Conservation (phyloP, 148 eudicot species). For the Dianthus caryophyllus region DNA sequence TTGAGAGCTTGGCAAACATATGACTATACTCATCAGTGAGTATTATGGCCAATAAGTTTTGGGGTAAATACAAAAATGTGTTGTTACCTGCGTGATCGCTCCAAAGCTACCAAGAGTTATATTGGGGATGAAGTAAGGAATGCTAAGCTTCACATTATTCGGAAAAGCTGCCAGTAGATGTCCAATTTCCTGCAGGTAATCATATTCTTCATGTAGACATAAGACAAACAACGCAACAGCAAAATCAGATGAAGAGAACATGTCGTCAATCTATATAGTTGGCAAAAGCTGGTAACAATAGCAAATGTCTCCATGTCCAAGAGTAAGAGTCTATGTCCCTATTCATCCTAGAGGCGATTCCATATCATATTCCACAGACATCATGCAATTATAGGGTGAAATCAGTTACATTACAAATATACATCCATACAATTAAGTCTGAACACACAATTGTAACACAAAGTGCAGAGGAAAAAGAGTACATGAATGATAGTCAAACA, state of each 20-base stretch:
- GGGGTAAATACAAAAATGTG: not conserved
- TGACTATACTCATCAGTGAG: not conserved
- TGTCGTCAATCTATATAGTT: too few species aligned
- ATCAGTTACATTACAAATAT: not conserved
- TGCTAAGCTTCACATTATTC: slow-evolving; percentile 84
- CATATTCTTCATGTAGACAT: slow-evolving; percentile 30
- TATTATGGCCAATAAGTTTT: not conserved
- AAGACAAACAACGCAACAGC: slow-evolving; percentile 18
- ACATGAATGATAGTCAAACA: not conserved
- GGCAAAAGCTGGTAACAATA: too few species aligned
- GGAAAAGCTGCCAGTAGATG: slow-evolving; percentile 92
- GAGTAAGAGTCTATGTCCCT: too few species aligned
- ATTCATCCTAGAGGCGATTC: not conserved
- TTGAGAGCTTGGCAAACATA: not conserved
- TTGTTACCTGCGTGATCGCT: slow-evolving; percentile 95
- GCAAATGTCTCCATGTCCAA: too few species aligned
- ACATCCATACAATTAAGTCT: not conserved
- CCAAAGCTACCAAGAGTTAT: slow-evolving; percentile 99
- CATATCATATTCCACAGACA: not conserved
- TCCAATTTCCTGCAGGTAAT: slow-evolving; percentile 83
- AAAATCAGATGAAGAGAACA: too few species aligned
- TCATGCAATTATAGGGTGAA: not conserved
- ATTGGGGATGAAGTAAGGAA: slow-evolving; percentile 93
- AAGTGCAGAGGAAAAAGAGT: not conserved
- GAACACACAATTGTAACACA: not conserved